Percentiles rank a stretch among this genome's conserved stretches.
These are phyloP conservation scores for Cladobotryum protrusum DNA, from an alignment of 2,329 filamentous ascomycete genomes.

Conservation along the genomic window DNA sequence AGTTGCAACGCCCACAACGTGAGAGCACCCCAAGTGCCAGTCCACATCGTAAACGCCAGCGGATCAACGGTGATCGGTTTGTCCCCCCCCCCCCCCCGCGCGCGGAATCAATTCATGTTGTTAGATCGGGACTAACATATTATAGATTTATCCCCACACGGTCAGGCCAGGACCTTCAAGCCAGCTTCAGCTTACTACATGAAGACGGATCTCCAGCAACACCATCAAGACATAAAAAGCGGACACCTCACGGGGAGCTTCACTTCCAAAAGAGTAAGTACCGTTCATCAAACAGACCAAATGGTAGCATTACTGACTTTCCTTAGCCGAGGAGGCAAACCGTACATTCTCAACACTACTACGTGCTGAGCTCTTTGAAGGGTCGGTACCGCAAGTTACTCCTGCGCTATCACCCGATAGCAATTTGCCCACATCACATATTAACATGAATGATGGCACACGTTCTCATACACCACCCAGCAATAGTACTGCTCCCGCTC, in stretches of 20 bases:
- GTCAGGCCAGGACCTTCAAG: conserved; percentile 85
- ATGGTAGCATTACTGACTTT: conserved; percentile 6
- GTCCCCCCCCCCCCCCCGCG: conserved; percentile 10
- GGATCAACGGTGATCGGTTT: conserved; percentile 57
- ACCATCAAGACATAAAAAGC: conserved; percentile 77
- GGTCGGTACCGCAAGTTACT: conserved; percentile 75
- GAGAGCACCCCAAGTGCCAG: conserved; percentile 49
- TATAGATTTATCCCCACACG: conserved; percentile 89
- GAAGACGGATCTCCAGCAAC: conserved; percentile 92
- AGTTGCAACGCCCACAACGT: conserved; percentile 44
- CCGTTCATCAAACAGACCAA: conserved; percentile 11
- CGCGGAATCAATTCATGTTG: not conserved
- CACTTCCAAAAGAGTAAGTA: conserved; percentile 85
- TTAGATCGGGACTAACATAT: conserved; percentile 16
- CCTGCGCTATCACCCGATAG: conserved; percentile 56
- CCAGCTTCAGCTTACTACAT: conserved; percentile 85
- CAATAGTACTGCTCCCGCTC: conserved; percentile 50
- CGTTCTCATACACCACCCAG: conserved; percentile 77
- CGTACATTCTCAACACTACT: conserved; percentile 83
- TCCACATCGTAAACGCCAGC: conserved; percentile 53
- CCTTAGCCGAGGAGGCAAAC: conserved; percentile 81
- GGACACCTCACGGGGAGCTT: conserved; percentile 80
- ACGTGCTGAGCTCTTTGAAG: conserved; percentile 87
- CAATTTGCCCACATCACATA: conserved; percentile 42
- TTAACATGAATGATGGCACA: conserved; percentile 56